Evolutionary conservation across 352 stramenopile genomes (phyloP).

Genomic region (Elongisporangium anandrum): DNA sequence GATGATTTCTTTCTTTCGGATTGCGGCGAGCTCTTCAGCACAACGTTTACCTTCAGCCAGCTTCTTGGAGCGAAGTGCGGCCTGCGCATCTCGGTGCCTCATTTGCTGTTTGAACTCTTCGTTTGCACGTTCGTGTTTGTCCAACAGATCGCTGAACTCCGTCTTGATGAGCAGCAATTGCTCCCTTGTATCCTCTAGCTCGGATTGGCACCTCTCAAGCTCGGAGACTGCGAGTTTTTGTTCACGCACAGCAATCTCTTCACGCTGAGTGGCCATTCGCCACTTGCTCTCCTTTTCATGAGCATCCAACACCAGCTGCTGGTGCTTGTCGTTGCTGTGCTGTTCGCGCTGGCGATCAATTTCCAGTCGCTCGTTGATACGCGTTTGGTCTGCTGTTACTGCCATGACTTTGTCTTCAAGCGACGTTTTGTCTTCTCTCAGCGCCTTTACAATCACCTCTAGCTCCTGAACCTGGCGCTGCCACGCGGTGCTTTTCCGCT

Average conservation of each 20-base stretch:
- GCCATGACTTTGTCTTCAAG: slow-evolving; percentile 34
- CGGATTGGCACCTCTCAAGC: slow-evolving; percentile 25
- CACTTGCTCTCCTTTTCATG: slow-evolving; percentile 38
- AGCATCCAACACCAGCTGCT: slow-evolving; percentile 29
- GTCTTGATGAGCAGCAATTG: slow-evolving; percentile 53
- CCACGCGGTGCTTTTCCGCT: slow-evolving; percentile 17
- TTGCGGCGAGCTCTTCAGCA: slow-evolving; percentile 41
- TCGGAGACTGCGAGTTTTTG: slow-evolving; percentile 29
- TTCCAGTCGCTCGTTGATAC: slow-evolving; percentile 29
- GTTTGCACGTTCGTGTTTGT: slow-evolving; percentile 36
- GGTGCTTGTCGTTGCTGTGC: slow-evolving; percentile 23
- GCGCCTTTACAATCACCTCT: slow-evolving; percentile 22
- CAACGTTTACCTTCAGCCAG: slow-evolving; percentile 36
- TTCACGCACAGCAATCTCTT: slow-evolving; percentile 40
- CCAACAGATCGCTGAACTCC: slow-evolving; percentile 59
- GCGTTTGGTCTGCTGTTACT: slow-evolving; percentile 25
- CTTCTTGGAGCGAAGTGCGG: slow-evolving; percentile 24
- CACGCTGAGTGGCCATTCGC: slow-evolving; percentile 35
- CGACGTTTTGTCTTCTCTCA: slow-evolving; percentile 29
- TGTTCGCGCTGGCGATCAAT: slow-evolving; percentile 29
- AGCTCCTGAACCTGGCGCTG: slow-evolving; percentile 28
- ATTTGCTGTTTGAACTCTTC: slow-evolving; percentile 38
- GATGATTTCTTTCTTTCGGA: slow-evolving; percentile 45
- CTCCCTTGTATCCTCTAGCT: slow-evolving; percentile 34
- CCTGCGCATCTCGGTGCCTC: slow-evolving; percentile 31